Conservation (phyloP, 2,329 filamentous ascomycete species). For the Fusarium sp. region DNA sequence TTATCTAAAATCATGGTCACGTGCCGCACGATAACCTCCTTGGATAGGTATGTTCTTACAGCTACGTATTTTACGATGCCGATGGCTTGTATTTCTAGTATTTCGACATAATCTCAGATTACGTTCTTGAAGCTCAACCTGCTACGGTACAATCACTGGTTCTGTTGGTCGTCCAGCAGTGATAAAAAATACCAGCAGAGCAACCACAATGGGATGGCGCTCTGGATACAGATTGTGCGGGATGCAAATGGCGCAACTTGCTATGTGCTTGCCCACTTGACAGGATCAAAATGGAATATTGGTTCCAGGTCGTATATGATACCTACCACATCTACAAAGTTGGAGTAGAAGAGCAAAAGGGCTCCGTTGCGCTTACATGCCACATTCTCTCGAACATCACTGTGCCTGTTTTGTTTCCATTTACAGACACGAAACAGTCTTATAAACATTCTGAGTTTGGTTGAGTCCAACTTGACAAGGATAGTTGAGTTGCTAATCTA, state of each 20-base stretch:
- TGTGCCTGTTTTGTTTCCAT: no score
- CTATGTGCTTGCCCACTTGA: background rate
- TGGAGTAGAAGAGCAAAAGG: no score
- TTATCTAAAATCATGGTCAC: conserved; percentile 15
- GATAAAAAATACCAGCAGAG: background rate
- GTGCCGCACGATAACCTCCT: conserved; percentile 2
- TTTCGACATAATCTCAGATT: background rate
- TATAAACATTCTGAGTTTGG: no score
- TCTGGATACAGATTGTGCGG: background rate
- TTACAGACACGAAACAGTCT: no score
- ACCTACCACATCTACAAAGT: background rate
- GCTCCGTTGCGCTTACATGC: no score
- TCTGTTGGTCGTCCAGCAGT: background rate
- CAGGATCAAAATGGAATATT: background rate
- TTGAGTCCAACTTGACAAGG: background rate
- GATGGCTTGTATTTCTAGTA: background rate
- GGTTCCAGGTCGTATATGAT: background rate
- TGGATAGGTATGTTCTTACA: background rate
- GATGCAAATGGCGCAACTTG: background rate
- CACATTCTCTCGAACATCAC: no score
- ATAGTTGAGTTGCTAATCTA: background rate
- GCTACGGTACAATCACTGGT: background rate
- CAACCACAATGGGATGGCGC: background rate
- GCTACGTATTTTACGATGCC: background rate
- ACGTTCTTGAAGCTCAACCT: background rate